phyloP scores from a whole-genome alignment of 2,329 filamentous ascomycete species.

The Onygenales sp. region DNA sequence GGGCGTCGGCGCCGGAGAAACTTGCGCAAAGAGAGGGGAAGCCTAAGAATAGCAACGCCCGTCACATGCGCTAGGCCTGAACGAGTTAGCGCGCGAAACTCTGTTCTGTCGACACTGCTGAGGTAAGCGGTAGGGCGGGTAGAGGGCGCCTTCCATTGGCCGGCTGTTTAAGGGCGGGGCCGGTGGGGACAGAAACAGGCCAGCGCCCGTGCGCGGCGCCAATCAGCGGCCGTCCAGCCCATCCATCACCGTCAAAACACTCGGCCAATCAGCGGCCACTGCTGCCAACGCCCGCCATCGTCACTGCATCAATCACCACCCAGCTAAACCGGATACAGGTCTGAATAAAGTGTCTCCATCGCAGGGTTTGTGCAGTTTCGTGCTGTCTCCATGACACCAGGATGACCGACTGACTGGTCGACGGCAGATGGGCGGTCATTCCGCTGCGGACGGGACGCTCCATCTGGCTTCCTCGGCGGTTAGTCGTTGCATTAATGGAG shows the following conservation, averaged over 20 bases:
- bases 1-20: slow-evolving; percentile 11
- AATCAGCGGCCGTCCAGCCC: neutral
- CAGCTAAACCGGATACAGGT: neutral
- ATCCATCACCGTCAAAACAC: neutral
- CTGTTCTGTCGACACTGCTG: neutral
- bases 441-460: too few relatives aligned
- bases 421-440: too few relatives aligned
- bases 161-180: neutral
- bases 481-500: neutral
- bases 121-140: slow-evolving; percentile 4
- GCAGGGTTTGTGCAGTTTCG: neutral
- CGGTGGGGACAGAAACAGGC: neutral
- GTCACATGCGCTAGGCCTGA: neutral
- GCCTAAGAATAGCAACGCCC: slow-evolving; percentile 2
- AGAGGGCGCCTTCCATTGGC: slow-evolving; percentile 5
- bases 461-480: neutral
- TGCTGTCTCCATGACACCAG: too few relatives aligned
- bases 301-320: neutral
- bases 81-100: neutral
- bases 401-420: too few relatives aligned
- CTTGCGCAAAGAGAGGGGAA: slow-evolving; percentile 20
- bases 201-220: neutral
- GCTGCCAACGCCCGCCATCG: neutral
- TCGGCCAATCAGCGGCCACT: neutral
- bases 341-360: neutral